Conservation (phyloP, 2,329 filamentous ascomycete genomes). For the Phyllosticta citribraziliensis region DNA sequence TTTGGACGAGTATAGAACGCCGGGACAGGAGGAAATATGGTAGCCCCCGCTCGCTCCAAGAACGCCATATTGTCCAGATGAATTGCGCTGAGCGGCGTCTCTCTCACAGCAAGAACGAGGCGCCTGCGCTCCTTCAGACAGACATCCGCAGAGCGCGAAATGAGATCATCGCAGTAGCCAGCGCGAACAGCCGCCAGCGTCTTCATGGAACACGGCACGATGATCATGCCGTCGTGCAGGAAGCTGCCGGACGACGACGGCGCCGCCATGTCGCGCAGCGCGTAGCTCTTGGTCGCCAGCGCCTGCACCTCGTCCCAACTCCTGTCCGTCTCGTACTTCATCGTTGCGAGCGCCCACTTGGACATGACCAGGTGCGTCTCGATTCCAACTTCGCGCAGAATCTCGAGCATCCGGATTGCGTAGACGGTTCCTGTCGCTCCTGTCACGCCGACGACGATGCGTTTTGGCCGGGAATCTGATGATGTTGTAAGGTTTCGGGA, state of each 20-base stretch:
- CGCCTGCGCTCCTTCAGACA: constrained; percentile 35
- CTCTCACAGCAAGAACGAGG: constrained; percentile 33
- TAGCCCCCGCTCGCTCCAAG: constrained; percentile 6
- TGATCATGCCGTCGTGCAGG: constrained; percentile 37
- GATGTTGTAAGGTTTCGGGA: not conserved
- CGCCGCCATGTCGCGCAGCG: constrained; percentile 35
- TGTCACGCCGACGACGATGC: constrained; percentile 41
- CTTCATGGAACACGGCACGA: constrained; percentile 41
- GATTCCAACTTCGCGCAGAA: constrained; percentile 33
- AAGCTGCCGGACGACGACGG: constrained; percentile 38
- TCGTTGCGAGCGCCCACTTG: constrained; percentile 40
- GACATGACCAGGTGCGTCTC: constrained; percentile 37
- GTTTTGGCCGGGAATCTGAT: constrained; percentile 11
- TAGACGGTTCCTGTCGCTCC: constrained; percentile 40
- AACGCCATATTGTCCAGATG: constrained; percentile 38
- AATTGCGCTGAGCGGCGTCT: constrained; percentile 40
- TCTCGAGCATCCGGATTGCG: constrained; percentile 33
- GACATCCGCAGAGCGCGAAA: constrained; percentile 38
- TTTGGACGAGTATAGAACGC: constrained; percentile 14
- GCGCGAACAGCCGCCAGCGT: constrained; percentile 34
- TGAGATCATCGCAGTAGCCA: constrained; percentile 37
- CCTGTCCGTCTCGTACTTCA: constrained; percentile 14
- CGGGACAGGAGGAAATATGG: constrained; percentile 13
- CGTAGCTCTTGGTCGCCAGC: constrained; percentile 22
- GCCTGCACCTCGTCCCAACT: constrained; percentile 1